Evolutionary conservation across 768 basidiomycete genomes (phyloP), one percentile per base, ranked within the genome.

Genomic region (Russula dissimulans): DNA sequence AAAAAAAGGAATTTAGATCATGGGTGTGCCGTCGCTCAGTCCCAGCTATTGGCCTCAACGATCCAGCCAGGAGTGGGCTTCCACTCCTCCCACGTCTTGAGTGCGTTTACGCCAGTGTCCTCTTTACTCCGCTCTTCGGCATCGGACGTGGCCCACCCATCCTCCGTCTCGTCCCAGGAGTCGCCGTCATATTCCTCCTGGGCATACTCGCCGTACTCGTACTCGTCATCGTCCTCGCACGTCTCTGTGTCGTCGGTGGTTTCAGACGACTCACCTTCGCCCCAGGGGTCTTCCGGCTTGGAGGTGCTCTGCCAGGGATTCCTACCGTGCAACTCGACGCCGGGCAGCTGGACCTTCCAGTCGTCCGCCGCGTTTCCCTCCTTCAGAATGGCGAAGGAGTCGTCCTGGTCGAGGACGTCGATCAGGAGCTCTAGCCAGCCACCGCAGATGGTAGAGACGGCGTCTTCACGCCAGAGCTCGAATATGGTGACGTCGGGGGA

Each of bases 371-470:
- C 15, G 5, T 49, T 57, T 2, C 55, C 64, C 8, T 58, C 56
- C 65, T 31, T 61, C 4, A 56, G 57, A 3, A 63, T 5, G 0
- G 34, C 14, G 42, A 66, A 58, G 0, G 54, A 34, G 18, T 60
- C 11, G 6, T 59, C 52, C 18, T 56, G 69, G 42, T 81, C 78
- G 4, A 82, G 71, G 0, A 80, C 79, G 39, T 74, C 71, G 0
- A 81, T 67, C 29, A 85, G 68, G 15, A 79, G 60, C 63, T 84
- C 83, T n/a, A 85, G 74, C 78, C 79, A 82, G 0, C 84, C 85
- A 8, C 83, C 83, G 59, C 85, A 86, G 8, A 76, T 56, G 3
- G 71, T 64, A 0, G 79, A 69, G 51, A 86, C 71, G 0, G 79
- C 75, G 11, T 75, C 77, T 56, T 76, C 77, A 10, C 70, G 71